phyloP scores from a whole-genome alignment of 768 basidiomycete genomes.

The Amanita jacksonii region DNA sequence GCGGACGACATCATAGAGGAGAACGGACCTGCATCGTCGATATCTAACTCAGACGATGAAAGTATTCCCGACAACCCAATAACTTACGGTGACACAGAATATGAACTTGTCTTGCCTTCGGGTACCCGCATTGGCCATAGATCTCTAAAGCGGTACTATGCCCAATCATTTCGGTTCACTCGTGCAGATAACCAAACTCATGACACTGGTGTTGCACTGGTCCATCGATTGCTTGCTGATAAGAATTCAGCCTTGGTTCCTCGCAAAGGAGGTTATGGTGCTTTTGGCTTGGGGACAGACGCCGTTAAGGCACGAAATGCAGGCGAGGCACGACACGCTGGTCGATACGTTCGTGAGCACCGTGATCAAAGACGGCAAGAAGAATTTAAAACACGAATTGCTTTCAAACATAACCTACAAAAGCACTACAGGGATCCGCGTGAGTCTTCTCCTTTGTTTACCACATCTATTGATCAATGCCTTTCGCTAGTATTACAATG shows the following conservation, averaged over 20 bases:
- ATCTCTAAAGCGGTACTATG: conserved; percentile 76
- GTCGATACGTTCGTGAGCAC: conserved; percentile 75
- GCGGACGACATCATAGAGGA: conserved; percentile 37
- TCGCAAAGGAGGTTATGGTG: conserved; percentile 76
- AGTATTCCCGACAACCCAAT: conserved; percentile 41
- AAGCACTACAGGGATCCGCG: conserved; percentile 78
- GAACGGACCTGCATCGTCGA: conserved; percentile 24
- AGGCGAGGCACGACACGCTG: conserved; percentile 93
- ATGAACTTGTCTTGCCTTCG: conserved; percentile 89
- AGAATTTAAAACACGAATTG: conserved; percentile 79
- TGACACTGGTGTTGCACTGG: conserved; percentile 66
- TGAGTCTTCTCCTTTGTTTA: conserved; percentile 26
- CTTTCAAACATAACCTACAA: conserved; percentile 72
- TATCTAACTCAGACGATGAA: conserved; percentile 28
- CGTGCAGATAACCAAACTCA: conserved; percentile 33
- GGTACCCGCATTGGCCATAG: conserved; percentile 91
- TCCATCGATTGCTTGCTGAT: conserved; percentile 69
- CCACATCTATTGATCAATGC: neutral
- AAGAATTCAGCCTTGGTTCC: conserved; percentile 84
- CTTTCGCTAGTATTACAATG: conserved; percentile 23
- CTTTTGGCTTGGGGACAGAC: conserved; percentile 71
- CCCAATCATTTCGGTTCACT: conserved; percentile 56
- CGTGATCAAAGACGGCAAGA: conserved; percentile 72
- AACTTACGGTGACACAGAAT: conserved; percentile 68
- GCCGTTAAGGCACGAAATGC: conserved; percentile 86